phyloP scores from a whole-genome alignment of 2,329 filamentous ascomycete species.

The Fusarium tjaetaba region DNA sequence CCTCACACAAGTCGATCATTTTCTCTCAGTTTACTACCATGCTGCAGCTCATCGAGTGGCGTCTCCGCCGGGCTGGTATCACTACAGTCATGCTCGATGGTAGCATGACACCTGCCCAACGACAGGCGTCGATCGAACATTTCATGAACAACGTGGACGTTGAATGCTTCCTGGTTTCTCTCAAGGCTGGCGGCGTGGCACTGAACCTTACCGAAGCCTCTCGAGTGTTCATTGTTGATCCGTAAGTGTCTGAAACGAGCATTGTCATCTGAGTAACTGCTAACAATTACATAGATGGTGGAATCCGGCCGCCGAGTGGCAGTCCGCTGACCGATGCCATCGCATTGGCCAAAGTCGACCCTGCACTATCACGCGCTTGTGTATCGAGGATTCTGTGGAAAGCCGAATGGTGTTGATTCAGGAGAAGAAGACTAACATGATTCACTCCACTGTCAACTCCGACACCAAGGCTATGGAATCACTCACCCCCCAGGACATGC shows the following conservation, averaged over 20 bases:
- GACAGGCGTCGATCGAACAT: slow-evolving; percentile 92
- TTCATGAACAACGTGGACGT: slow-evolving; percentile 97
- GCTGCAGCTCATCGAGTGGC: slow-evolving; percentile 97
- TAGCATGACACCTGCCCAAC: slow-evolving; percentile 93
- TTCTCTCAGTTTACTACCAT: slow-evolving; percentile 98
- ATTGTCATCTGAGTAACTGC: not conserved
- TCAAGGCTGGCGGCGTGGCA: slow-evolving; percentile 96
- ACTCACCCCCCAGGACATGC: slow-evolving; percentile 88
- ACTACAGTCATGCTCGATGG: slow-evolving; percentile 98
- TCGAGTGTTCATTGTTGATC: slow-evolving; percentile 94
- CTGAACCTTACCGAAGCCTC: slow-evolving; percentile 96
- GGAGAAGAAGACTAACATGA: slow-evolving; percentile 99
- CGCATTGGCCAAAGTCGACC: slow-evolving; percentile 95
- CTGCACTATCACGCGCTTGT: slow-evolving; percentile 92
- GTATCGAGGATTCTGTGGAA: slow-evolving; percentile 97
- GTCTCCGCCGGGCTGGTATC: slow-evolving; percentile 93
- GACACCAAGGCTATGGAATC: slow-evolving; percentile 92
- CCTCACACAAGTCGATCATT: slow-evolving; percentile 95
- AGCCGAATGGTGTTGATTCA: slow-evolving; percentile 94
- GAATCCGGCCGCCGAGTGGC: slow-evolving; percentile 99
- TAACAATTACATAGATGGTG: slow-evolving; percentile 77
- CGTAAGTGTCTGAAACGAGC: slow-evolving; percentile 66
- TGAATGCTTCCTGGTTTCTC: slow-evolving; percentile 93
- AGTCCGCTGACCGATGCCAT: slow-evolving; percentile 92
- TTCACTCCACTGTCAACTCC: slow-evolving; percentile 94